Base-by-base conservation (phyloP, 2,329 filamentous ascomycete species). In the Claviceps maximensis region DNA sequence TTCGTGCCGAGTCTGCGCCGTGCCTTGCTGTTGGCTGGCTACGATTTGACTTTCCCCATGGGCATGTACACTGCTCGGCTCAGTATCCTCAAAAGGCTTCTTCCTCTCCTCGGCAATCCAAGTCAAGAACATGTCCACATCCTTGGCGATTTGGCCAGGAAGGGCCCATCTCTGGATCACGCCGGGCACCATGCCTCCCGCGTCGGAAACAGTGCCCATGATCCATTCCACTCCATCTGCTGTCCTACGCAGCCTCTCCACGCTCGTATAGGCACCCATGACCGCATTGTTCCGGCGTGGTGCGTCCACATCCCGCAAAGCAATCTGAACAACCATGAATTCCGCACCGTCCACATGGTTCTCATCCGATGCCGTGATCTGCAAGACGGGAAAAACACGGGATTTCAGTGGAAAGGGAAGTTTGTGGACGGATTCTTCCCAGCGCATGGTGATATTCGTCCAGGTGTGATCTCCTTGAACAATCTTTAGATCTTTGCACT, bases 181-280 rank as follows among this genome's bases (percentile, higher is more conserved):
- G 63, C 75, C 71, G 0, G 87, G 87, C 53, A 90, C 61, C 29
- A 75, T 66, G 0, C 87, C 87, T 52, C 75, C 74, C 0, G 86
- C 86, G 64, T 90, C 79, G 55, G 82, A 85, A 12, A 82, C 78
- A 10, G 86, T 90, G 9, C 80, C 84, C 84, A 91, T 90, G 54
- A 84, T 71, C 87, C 87, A 93, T 65, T 85, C 82, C 47, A 87
- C 56, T 19, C 70, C 68, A n/a, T 59, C 62, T 4, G 60, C 63
- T 5, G 75, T 55, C 60, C 74, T 69, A 53, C 74, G 68, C 36
- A 85, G 68, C 47, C 78, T 69, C 69, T 89, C 86, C 1, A 89
- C 72, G 57, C 80, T 83, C 29, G 74, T 78, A 60, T 88, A 89
- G 10, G 72, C 70, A 4, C 78, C 86, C 31, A 76, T 65, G 8